Conservation (phyloP, 106 monocot genomes). For the Amphibolis antarctica region DNA sequence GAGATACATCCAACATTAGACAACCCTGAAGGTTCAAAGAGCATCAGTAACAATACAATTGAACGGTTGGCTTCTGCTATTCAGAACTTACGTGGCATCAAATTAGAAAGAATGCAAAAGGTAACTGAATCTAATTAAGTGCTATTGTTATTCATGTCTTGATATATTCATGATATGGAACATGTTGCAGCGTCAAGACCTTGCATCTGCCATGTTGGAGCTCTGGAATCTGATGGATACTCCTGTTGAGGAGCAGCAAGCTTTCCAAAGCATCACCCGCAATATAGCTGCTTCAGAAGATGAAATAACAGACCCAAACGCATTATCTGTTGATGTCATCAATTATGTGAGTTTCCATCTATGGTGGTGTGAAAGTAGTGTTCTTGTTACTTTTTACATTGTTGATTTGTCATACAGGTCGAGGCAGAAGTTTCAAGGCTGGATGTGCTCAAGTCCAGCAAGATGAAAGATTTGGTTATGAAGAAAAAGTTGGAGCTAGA, state of each 20-base stretch:
- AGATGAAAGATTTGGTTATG: conserved; percentile 59
- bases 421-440: conserved; percentile 57
- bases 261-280: conserved; percentile 45
- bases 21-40: conserved; percentile 24
- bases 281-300: conserved; percentile 76
- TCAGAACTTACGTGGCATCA: conserved; percentile 48
- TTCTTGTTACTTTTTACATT: too few relatives aligned
- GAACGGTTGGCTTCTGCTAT: conserved; percentile 37
- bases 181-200: conserved; percentile 63
- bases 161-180: too few relatives aligned
- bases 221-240: conserved; percentile 79
- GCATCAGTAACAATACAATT: conserved; percentile 42
- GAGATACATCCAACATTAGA: conserved; percentile 36
- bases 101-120: conserved; percentile 90
- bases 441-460: conserved; percentile 46
- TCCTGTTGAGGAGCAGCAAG: conserved; percentile 62
- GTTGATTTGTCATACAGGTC: conserved; percentile 33
- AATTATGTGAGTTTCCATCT: conserved; percentile 27
- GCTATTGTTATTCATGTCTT: too few relatives aligned
- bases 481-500: conserved; percentile 60
- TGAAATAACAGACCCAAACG: conserved; percentile 46
- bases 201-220: conserved; percentile 46
- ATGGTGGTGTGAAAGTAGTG: too few relatives aligned
- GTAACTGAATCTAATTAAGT: conserved; percentile 19
- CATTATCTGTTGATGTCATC: conserved; percentile 44